These are phyloP conservation scores for Camptophora hylomeconis DNA, from an alignment of 2,329 filamentous ascomycete species.

Conservation along the genomic window DNA sequence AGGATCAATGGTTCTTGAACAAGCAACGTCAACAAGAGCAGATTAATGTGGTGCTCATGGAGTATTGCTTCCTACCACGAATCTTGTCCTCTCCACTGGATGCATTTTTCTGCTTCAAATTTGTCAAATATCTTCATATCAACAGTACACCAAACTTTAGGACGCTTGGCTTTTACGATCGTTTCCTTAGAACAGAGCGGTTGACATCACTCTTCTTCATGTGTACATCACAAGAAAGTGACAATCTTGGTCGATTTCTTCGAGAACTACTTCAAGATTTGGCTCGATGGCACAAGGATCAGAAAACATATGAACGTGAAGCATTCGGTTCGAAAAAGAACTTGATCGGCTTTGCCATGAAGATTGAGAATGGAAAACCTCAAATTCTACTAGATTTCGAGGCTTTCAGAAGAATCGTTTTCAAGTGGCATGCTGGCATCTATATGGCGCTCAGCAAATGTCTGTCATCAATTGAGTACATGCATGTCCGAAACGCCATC, in stretches of 20 bases:
- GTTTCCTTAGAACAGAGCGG: slow-evolving; percentile 71
- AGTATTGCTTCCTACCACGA: slow-evolving; percentile 86
- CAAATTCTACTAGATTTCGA: slow-evolving; percentile 66
- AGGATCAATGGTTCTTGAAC: slow-evolving; percentile 63
- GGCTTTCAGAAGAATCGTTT: slow-evolving; percentile 71
- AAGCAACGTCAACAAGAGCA: slow-evolving; percentile 49
- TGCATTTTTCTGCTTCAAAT: slow-evolving; percentile 74
- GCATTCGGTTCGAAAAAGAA: slow-evolving; percentile 54
- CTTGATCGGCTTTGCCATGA: slow-evolving; percentile 66
- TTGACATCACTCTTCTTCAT: slow-evolving; percentile 74
- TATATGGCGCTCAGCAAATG: slow-evolving; percentile 70
- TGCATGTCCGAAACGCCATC: slow-evolving; percentile 94
- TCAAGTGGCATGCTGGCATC: slow-evolving; percentile 80
- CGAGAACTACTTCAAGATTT: slow-evolving; percentile 71
- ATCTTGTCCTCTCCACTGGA: slow-evolving; percentile 73
- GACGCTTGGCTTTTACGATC: slow-evolving; percentile 69
- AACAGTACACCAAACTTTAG: slow-evolving; percentile 76
- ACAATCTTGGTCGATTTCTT: slow-evolving; percentile 85
- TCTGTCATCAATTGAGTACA: slow-evolving; percentile 75
- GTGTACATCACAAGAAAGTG: slow-evolving; percentile 79
- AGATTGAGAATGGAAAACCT: slow-evolving; percentile 59
- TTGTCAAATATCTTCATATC: slow-evolving; percentile 78
- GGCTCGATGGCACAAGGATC: slow-evolving; percentile 69
- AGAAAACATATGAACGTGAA: slow-evolving; percentile 65
- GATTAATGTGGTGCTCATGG: slow-evolving; percentile 65